These are phyloP conservation scores for Cytospora paraplurivora DNA, from an alignment of 2,329 filamentous ascomycete species.

Conservation along the genomic window DNA sequence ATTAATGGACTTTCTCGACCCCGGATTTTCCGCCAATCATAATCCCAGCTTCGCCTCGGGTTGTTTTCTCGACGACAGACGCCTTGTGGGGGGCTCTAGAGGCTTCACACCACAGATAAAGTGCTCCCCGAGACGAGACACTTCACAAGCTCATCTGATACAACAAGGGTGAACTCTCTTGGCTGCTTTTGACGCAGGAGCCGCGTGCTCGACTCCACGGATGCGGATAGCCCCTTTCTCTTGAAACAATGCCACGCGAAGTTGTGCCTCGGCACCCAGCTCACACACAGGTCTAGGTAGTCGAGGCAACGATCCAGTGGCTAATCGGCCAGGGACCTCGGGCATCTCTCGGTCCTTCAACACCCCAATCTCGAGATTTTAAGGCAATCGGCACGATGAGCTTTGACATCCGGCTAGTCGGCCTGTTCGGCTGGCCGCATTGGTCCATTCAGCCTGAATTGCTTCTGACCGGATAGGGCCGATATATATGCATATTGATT, in stretches of 20 bases:
- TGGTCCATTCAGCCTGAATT: not conserved
- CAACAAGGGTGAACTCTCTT: not conserved
- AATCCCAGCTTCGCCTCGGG: not conserved
- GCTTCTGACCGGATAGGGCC: not conserved
- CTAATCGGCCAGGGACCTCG: not conserved
- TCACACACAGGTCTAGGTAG: not conserved
- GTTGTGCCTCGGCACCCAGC: not conserved
- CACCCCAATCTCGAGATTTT: not conserved
- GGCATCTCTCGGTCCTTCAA: not conserved
- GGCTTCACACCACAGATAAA: not conserved
- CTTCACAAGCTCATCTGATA: not conserved
- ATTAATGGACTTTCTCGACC: constrained; percentile 27
- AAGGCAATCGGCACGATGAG: not conserved
- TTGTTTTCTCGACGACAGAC: not conserved
- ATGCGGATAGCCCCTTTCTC: not conserved
- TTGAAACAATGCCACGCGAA: not conserved
- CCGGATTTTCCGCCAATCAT: constrained; percentile 30
- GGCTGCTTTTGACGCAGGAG: not conserved
- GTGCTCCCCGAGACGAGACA: not conserved
- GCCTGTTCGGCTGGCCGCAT: not conserved
- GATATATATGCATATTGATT: not conserved
- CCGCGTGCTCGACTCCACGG: not conserved
- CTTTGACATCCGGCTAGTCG: not conserved
- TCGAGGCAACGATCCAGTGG: constrained; percentile 1
- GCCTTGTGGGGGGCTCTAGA: not conserved